Conservation (phyloP, 2,329 filamentous ascomycete species). For the Fusarium sp. region DNA sequence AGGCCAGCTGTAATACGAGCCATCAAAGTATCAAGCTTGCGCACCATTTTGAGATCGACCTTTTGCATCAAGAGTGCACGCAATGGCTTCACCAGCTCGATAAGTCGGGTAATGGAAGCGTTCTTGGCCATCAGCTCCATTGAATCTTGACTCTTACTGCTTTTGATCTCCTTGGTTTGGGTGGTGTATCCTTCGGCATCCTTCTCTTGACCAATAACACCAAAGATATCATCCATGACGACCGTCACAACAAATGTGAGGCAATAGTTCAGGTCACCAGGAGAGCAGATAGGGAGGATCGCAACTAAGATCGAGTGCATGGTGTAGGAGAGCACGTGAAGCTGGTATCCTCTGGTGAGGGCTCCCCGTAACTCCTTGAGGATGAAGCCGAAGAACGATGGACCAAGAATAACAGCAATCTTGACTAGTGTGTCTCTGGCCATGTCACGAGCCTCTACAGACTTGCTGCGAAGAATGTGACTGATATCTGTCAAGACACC, state of each 20-base stretch:
- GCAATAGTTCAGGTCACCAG: constrained; percentile 91
- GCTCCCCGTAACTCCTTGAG: constrained; percentile 88
- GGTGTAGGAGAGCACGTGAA: constrained; percentile 94
- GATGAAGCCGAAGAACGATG: constrained; percentile 89
- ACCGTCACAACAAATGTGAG: constrained; percentile 79
- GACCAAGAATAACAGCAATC: constrained; percentile 81
- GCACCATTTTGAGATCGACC: constrained; percentile 81
- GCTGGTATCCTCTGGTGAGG: constrained; percentile 85
- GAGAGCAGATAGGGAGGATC: constrained; percentile 74
- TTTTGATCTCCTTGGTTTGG: constrained; percentile 97
- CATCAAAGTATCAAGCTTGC: constrained; percentile 90
- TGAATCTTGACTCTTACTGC: constrained; percentile 96
- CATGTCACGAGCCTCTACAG: constrained; percentile 89
- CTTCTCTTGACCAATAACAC: constrained; percentile 90
- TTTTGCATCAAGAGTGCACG: constrained; percentile 83
- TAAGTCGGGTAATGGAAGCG: constrained; percentile 77
- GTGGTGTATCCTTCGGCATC: constrained; percentile 95
- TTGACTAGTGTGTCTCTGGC: constrained; percentile 87
- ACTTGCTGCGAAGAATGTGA: constrained; percentile 88
- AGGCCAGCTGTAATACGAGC: constrained; percentile 84
- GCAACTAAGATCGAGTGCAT: constrained; percentile 89
- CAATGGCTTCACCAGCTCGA: constrained; percentile 79
- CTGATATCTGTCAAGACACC: constrained; percentile 90
- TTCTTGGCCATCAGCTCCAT: constrained; percentile 92
- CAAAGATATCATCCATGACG: constrained; percentile 98